Evolutionary conservation across 129 eudicot species (phyloP).

Genomic region (Ambrosia artemisiifolia): DNA sequence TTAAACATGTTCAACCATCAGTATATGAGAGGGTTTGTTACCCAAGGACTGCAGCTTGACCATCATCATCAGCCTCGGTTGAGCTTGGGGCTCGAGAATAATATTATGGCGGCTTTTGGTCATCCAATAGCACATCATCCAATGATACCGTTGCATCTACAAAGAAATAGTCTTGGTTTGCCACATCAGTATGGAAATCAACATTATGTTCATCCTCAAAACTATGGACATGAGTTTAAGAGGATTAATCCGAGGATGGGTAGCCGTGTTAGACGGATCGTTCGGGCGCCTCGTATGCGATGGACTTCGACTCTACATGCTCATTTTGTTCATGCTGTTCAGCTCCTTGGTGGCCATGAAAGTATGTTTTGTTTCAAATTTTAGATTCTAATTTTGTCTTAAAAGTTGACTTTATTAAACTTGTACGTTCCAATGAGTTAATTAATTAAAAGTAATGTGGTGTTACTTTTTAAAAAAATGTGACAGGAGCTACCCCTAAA

Average conservation of each 20-base stretch:
- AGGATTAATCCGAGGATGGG: constrained; percentile 44
- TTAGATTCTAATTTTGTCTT: background rate
- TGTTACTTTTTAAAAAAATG: background rate
- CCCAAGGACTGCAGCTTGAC: constrained; percentile 13
- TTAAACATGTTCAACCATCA: constrained; percentile 21
- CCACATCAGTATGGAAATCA: constrained; percentile 27
- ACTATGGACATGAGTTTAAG: constrained; percentile 56
- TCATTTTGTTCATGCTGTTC: constrained; percentile 91
- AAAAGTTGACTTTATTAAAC: background rate
- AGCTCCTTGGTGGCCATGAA: constrained; percentile 96
- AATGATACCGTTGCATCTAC: constrained; percentile 17
- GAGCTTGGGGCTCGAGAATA: constrained; percentile 49
- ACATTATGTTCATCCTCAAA: constrained; percentile 47
- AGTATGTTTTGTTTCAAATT: constrained; percentile 38
- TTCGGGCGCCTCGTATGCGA: constrained; percentile 87
- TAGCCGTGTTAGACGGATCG: constrained; percentile 51
- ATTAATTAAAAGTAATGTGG: background rate
- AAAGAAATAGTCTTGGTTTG: constrained; percentile 22
- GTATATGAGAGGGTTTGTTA: constrained; percentile 14
- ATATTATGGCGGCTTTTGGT: constrained; percentile 16
- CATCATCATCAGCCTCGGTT: constrained; percentile 44
- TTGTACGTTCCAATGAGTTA: background rate
- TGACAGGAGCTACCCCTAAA: constrained; percentile 93
- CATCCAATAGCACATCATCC: constrained; percentile 5
- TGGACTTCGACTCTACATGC: constrained; percentile 98